phyloP scores from a whole-genome alignment of 768 basidiomycete species.

The Harrya chromipes region DNA sequence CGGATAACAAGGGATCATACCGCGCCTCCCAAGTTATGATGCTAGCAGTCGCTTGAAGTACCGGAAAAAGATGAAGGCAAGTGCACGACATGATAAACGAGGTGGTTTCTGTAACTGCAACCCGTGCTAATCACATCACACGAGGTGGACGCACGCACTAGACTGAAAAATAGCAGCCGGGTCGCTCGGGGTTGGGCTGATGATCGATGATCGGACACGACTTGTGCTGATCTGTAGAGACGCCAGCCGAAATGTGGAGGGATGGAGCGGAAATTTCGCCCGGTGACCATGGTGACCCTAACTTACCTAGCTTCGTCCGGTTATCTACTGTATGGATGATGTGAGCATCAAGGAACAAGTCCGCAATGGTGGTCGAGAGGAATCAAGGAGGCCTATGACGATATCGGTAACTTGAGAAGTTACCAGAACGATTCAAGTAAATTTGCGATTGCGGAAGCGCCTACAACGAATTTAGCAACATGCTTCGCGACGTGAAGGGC shows the following conservation, averaged over 20 bases:
- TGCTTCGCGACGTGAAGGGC: not conserved
- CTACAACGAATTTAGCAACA: constrained; percentile 14
- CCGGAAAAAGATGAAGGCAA: not conserved
- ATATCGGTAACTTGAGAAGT: constrained; percentile 21
- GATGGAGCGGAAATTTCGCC: constrained; percentile 2
- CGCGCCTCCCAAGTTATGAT: not conserved
- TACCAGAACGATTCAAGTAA: constrained; percentile 9
- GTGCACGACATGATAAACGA: not conserved
- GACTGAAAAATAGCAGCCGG: constrained; percentile 1
- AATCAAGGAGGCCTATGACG: not conserved
- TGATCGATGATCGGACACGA: not conserved
- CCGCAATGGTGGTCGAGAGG: constrained; percentile 15
- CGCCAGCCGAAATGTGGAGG: not conserved
- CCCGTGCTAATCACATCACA: constrained; percentile 2
- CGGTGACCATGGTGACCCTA: constrained; percentile 9
- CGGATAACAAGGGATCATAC: constrained; percentile 2
- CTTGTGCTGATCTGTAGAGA: constrained; percentile 1
- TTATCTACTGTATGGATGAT: constrained; percentile 3
- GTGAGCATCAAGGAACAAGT: constrained; percentile 1
- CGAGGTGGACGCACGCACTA: constrained; percentile 8
- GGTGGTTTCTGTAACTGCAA: not conserved
- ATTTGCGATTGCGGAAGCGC: not conserved
- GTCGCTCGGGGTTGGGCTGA: not conserved
- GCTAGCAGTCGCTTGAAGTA: not conserved
- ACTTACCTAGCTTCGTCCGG: constrained; percentile 10